Evolutionary conservation across 2,329 filamentous ascomycete genomes (phyloP).

Genomic region (Fusarium sororula): DNA sequence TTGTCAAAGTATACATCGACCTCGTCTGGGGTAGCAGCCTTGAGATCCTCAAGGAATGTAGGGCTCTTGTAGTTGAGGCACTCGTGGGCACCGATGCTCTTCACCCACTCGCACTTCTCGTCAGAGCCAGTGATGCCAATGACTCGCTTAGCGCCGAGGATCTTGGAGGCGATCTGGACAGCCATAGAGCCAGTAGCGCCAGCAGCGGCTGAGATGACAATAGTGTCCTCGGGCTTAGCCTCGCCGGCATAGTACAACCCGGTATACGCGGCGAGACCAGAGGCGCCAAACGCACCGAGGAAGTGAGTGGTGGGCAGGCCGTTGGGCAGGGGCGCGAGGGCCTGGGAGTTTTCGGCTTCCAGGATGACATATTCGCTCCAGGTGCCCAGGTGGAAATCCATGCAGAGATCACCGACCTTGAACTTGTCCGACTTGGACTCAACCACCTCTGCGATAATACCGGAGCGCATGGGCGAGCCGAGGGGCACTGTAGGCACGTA

Average conservation of each 20-base stretch:
- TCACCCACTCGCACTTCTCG: conserved; percentile 44
- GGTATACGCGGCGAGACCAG: conserved; percentile 41
- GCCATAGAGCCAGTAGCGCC: conserved; percentile 45
- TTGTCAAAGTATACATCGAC: conserved; percentile 46
- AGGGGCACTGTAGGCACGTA: conserved; percentile 43
- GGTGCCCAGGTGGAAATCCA: conserved; percentile 43
- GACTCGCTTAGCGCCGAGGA: conserved; percentile 43
- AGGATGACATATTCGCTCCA: conserved; percentile 44
- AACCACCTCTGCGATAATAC: conserved; percentile 43
- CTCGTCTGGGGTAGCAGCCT: conserved; percentile 40
- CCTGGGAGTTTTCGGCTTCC: conserved; percentile 39
- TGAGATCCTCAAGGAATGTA: conserved; percentile 41
- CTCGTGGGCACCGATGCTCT: conserved; percentile 41
- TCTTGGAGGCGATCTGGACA: conserved; percentile 43
- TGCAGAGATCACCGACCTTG: conserved; percentile 41
- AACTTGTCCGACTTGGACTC: conserved; percentile 39
- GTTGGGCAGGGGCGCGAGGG: conserved; percentile 37
- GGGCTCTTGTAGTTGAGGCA: conserved; percentile 46
- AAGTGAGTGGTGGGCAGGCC: conserved; percentile 40
- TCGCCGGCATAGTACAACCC: conserved; percentile 39
- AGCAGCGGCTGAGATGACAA: conserved; percentile 43
- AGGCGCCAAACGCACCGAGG: conserved; percentile 44
- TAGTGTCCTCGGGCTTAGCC: conserved; percentile 42
- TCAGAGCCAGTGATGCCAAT: conserved; percentile 43
- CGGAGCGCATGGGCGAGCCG: conserved; percentile 43